Evolutionary conservation across 129 eudicot species (phyloP).

Genomic region (Chrysanthemum lavandulifolium): DNA sequence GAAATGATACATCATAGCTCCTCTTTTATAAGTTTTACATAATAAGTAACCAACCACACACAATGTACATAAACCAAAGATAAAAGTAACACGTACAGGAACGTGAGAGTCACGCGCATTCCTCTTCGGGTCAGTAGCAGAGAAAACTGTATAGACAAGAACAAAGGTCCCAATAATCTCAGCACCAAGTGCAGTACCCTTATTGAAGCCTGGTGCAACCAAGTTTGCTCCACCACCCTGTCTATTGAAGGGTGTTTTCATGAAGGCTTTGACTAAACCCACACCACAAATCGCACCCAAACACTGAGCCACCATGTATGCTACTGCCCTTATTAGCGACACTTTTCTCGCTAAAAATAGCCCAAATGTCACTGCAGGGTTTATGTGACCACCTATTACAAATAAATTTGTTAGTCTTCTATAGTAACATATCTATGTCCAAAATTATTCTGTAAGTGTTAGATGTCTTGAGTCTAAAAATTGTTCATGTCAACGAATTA

Average conservation of each 20-base stretch:
- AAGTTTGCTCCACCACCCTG: slow-evolving; percentile 83
- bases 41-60: neutral
- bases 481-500: too few species aligned
- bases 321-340: slow-evolving; percentile 63
- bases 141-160: slow-evolving; percentile 87
- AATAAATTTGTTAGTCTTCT: neutral
- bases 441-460: too few species aligned
- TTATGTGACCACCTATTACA: slow-evolving; percentile 73
- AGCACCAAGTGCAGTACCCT: slow-evolving; percentile 87
- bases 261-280: slow-evolving; percentile 79
- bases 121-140: slow-evolving; percentile 91
- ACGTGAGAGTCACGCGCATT: slow-evolving; percentile 98
- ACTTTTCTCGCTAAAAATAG: slow-evolving; percentile 81
- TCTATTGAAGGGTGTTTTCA: slow-evolving; percentile 57
- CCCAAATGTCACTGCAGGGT: slow-evolving; percentile 92
- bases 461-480: too few species aligned
- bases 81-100: slow-evolving; percentile 41
- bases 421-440: too few species aligned
- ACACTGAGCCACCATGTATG: slow-evolving; percentile 78
- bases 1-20: too few species aligned
- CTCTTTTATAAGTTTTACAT: too few species aligned
- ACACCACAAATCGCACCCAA: slow-evolving; percentile 85
- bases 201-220: slow-evolving; percentile 67
- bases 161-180: slow-evolving; percentile 91
- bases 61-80: slow-evolving; percentile 13